Evolutionary conservation across 1,284 basidiomycete species (phyloP).

Genomic region (Apiotrichum laibachii): DNA sequence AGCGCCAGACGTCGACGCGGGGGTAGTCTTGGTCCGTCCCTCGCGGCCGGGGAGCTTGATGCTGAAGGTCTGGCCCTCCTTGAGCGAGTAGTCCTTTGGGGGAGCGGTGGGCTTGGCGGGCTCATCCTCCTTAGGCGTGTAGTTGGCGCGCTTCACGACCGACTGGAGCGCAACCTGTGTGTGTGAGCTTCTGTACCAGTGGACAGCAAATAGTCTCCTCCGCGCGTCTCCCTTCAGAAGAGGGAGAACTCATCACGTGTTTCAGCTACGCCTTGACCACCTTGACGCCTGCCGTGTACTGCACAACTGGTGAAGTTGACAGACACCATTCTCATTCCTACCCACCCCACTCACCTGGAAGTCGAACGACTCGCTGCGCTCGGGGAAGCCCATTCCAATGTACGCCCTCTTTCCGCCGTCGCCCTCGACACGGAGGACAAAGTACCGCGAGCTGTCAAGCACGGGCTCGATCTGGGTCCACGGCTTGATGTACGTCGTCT

Average conservation of each 20-base stretch:
- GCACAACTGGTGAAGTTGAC: not conserved
- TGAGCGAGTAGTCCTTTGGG: conserved; percentile 91
- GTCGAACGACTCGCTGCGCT: conserved; percentile 88
- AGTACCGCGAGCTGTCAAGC: conserved; percentile 92
- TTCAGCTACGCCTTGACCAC: too few relatives aligned
- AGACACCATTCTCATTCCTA: too few relatives aligned
- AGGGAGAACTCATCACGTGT: too few relatives aligned
- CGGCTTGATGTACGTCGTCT: conserved; percentile 77
- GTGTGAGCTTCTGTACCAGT: too few relatives aligned
- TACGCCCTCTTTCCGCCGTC: conserved; percentile 82
- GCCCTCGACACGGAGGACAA: conserved; percentile 82
- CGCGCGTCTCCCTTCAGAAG: too few relatives aligned
- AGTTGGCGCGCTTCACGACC: conserved; percentile 71
- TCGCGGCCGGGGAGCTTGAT: conserved; percentile 76
- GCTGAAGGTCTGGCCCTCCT: conserved; percentile 93
- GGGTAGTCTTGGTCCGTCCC: conserved; percentile 27
- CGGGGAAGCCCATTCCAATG: conserved; percentile 89
- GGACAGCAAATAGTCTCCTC: too few relatives aligned
- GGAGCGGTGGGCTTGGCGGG: conserved; percentile 62
- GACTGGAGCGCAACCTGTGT: conserved; percentile 81
- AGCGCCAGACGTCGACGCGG: conserved; percentile 3
- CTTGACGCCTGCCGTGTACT: not conserved
- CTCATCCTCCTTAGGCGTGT: conserved; percentile 16
- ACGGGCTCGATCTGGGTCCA: conserved; percentile 85
- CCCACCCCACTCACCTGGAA: conserved; percentile 56